A percentile compares a stretch with the other conserved stretches of the same genome.
Evolutionary conservation across 768 basidiomycete species (phyloP).

Genomic region (Omphalotus guepiniiformis): DNA sequence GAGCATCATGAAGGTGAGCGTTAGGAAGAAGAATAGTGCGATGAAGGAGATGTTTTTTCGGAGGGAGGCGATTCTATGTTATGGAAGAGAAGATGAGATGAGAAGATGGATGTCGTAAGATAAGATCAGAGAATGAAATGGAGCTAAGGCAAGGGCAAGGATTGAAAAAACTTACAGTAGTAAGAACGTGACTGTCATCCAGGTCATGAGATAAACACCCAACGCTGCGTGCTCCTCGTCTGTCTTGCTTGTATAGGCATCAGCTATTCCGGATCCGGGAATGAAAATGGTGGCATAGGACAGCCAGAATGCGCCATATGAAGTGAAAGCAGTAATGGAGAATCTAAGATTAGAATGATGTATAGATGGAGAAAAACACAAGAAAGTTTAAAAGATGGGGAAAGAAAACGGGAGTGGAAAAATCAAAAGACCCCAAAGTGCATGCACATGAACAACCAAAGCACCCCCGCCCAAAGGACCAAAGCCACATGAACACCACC

Average conservation of each 20-base stretch:
- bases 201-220: slow-evolving; percentile 70
- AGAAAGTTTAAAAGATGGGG: background rate
- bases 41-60: slow-evolving; percentile 21
- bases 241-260: slow-evolving; percentile 40
- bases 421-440: too few relatives aligned
- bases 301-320: slow-evolving; percentile 88
- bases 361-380: background rate
- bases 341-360: background rate
- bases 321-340: slow-evolving; percentile 58
- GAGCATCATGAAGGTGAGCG: slow-evolving; percentile 15
- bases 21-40: slow-evolving; percentile 16
- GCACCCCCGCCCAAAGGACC: too few relatives aligned
- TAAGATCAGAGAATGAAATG: background rate
- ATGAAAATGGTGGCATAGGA: slow-evolving; percentile 73
- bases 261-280: slow-evolving; percentile 58
- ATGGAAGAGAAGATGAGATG: background rate
- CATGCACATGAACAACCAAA: background rate
- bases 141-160: background rate
- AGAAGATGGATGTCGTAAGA: background rate
- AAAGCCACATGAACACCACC: too few relatives aligned
- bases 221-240: slow-evolving; percentile 47
- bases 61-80: slow-evolving; percentile 18
- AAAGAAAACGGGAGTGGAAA: slow-evolving; percentile 30
- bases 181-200: slow-evolving; percentile 70
- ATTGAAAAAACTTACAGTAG: slow-evolving; percentile 45